These are phyloP conservation scores for Emericellopsis atlantica DNA, from an alignment of 2,329 filamentous ascomycete genomes.

Conservation along the genomic window DNA sequence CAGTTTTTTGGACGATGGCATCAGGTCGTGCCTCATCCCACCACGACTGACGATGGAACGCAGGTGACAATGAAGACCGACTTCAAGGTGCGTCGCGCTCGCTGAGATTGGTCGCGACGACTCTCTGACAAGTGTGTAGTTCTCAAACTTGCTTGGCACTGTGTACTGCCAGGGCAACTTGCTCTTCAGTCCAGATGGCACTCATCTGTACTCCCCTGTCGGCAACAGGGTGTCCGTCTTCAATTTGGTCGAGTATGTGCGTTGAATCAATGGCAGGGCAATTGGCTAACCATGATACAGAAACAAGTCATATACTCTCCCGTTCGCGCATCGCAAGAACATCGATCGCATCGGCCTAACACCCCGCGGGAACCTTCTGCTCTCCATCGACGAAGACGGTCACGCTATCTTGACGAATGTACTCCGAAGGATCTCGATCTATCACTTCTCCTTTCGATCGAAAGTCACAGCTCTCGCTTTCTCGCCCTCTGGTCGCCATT, in stretches of 20 bases:
- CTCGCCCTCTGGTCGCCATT: constrained; percentile 80
- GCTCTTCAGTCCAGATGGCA: constrained; percentile 91
- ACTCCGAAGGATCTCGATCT: constrained; percentile 70
- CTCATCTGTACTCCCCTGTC: constrained; percentile 87
- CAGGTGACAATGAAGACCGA: constrained; percentile 85
- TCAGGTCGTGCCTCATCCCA: neutral
- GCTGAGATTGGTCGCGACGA: neutral
- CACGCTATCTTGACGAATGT: constrained; percentile 89
- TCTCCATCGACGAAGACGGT: constrained; percentile 90
- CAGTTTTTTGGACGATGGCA: constrained; percentile 12
- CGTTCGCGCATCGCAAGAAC: constrained; percentile 88
- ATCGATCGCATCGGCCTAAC: constrained; percentile 80
- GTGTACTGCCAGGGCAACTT: constrained; percentile 98
- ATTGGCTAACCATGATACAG: constrained; percentile 31
- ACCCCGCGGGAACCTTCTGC: constrained; percentile 79
- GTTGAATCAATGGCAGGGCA: neutral
- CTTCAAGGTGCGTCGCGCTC: constrained; percentile 62
- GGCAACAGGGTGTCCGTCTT: constrained; percentile 94
- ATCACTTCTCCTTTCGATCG: constrained; percentile 92
- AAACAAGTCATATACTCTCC: constrained; percentile 78
- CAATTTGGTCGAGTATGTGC: constrained; percentile 77
- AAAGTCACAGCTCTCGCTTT: constrained; percentile 76
- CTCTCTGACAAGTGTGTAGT: constrained; percentile 39
- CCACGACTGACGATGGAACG: constrained; percentile 14
- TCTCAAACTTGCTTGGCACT: constrained; percentile 95